Percentiles rank a stretch among this genome's conserved stretches.
phyloP scores from a whole-genome alignment of 257 asterid genomes.

The Solanum pinnatisectum region DNA sequence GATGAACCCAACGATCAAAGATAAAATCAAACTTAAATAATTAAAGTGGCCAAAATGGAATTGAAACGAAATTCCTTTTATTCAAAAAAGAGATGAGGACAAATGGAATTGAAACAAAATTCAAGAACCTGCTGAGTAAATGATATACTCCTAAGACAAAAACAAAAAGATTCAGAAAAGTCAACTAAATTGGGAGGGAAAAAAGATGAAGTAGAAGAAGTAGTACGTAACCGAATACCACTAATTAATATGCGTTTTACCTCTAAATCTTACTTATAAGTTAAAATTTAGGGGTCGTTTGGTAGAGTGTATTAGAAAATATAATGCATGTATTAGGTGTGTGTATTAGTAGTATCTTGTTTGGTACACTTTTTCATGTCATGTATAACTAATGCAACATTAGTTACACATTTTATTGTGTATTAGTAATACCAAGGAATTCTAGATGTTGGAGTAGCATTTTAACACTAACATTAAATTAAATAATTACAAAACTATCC shows the following conservation, averaged over 20 bases:
- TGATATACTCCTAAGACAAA: not conserved
- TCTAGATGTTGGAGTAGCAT: no score
- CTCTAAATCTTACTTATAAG: not conserved
- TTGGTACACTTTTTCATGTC: no score
- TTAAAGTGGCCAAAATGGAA: not conserved
- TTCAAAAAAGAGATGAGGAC: not conserved
- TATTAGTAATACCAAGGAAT: no score
- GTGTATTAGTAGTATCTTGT: no score
- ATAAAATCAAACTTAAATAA: not conserved
- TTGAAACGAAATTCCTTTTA: not conserved
- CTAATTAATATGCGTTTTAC: not conserved
- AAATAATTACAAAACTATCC: no score
- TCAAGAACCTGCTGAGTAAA: not conserved
- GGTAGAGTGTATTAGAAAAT: no score
- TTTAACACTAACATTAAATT: no score
- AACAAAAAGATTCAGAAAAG: not conserved
- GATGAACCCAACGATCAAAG: not conserved
- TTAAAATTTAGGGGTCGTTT: not conserved
- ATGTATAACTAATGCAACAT: no score
- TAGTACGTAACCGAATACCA: not conserved
- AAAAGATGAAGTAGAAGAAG: not conserved
- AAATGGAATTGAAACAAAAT: not conserved
- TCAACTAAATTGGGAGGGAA: not conserved
- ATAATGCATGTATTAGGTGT: no score
- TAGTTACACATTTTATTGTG: no score